Conservation (phyloP, 306 rosid species). For the Rosa lucieae region DNA sequence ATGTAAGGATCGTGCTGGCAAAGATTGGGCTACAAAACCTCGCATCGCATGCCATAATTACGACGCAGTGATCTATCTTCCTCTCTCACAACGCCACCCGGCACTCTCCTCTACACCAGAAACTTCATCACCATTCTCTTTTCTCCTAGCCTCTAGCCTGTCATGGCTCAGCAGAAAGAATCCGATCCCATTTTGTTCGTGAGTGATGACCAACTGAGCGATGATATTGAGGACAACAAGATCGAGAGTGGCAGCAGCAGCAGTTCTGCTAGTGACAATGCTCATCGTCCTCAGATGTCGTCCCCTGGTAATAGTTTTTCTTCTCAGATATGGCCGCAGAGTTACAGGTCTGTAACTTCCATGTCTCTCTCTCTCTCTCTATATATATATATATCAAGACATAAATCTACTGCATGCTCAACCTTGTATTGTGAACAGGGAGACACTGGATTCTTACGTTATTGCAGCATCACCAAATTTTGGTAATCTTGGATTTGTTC, state of each 20-base stretch:
- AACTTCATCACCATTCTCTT: too few relatives aligned
- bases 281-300: constrained; percentile 4
- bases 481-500: constrained; percentile 42
- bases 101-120: too few relatives aligned
- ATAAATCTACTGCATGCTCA: too few relatives aligned
- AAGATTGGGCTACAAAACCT: too few relatives aligned
- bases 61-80: too few relatives aligned
- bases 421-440: constrained; percentile 38
- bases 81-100: too few relatives aligned
- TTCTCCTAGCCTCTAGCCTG: too few relatives aligned
- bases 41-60: too few relatives aligned
- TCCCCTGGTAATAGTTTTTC: constrained; percentile 25
- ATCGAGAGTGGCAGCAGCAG: constrained; percentile 25
- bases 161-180: constrained; percentile 15
- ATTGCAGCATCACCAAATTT: constrained; percentile 71
- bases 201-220: constrained; percentile 32
- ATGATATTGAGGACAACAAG: constrained; percentile 36
- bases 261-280: constrained; percentile 13
- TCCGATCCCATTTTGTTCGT: constrained; percentile 32
- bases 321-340: constrained; percentile 82
- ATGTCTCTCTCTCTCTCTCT: not conserved
- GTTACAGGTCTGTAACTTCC: constrained; percentile 30
- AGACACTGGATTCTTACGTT: constrained; percentile 68
- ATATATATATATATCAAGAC: too few relatives aligned
- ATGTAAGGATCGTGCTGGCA: too few relatives aligned